Evolutionary conservation across 2,329 filamentous ascomycete species (phyloP).

Genomic region (Aspergillus cejpii): DNA sequence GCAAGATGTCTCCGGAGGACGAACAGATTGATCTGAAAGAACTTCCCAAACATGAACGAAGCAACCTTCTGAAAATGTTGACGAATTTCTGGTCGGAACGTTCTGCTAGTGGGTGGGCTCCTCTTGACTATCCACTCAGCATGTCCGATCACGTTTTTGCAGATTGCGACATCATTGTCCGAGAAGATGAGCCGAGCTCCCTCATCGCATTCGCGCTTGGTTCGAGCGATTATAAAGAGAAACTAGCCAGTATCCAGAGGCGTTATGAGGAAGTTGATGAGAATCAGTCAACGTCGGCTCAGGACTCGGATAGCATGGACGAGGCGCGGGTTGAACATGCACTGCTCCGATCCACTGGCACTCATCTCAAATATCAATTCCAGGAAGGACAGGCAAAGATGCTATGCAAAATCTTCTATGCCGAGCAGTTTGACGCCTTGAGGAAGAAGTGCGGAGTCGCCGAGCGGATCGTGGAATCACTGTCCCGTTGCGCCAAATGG

Average conservation of each 20-base stretch:
- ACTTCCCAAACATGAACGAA: slow-evolving; percentile 86
- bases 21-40: slow-evolving; percentile 58
- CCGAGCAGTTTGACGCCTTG: slow-evolving; percentile 93
- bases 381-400: slow-evolving; percentile 88
- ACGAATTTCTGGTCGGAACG: slow-evolving; percentile 98
- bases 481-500: slow-evolving; percentile 94
- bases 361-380: slow-evolving; percentile 94
- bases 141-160: slow-evolving; percentile 91
- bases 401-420: slow-evolving; percentile 97
- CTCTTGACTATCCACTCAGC: slow-evolving; percentile 84
- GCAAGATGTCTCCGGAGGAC: slow-evolving; percentile 48
- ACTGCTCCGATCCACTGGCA: slow-evolving; percentile 74
- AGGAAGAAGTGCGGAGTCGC: slow-evolving; percentile 87
- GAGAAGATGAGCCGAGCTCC: slow-evolving; percentile 95
- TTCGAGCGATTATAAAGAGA: slow-evolving; percentile 77
- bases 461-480: slow-evolving; percentile 87
- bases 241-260: slow-evolving; percentile 53
- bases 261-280: slow-evolving; percentile 29
- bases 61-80: slow-evolving; percentile 87
- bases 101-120: slow-evolving; percentile 88
- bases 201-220: slow-evolving; percentile 88
- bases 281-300: slow-evolving; percentile 19
- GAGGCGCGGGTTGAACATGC: slow-evolving; percentile 79
- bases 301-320: slow-evolving; percentile 42
- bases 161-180: slow-evolving; percentile 92